phyloP scores from a whole-genome alignment of 164 flowering plant genomes.

The Akebia trifoliata region DNA sequence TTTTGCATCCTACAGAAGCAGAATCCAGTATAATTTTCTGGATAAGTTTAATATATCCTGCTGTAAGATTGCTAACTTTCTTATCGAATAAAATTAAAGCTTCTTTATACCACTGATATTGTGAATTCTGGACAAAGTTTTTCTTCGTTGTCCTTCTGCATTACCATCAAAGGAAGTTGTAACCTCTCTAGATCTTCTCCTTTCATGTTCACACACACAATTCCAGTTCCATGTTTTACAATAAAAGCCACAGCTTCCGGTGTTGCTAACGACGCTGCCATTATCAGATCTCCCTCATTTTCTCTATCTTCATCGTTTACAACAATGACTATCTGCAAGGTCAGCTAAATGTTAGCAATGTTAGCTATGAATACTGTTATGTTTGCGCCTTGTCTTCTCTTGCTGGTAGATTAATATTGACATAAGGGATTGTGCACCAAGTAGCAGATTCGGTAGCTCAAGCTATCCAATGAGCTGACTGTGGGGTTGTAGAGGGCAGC shows the following conservation, averaged over 20 bases:
- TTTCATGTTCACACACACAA: slow-evolving; percentile 94
- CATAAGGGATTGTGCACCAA: too few species aligned
- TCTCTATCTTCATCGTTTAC: slow-evolving; percentile 98
- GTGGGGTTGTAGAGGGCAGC: too few species aligned
- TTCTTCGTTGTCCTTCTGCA: slow-evolving; percentile 69
- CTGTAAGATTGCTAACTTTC: too few species aligned
- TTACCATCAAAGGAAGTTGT: slow-evolving; percentile 82
- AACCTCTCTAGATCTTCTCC: slow-evolving; percentile 79
- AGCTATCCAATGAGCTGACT: too few species aligned
- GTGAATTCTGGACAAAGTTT: slow-evolving; percentile 86
- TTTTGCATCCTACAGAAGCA: slow-evolving; percentile 75
- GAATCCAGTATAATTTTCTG: not conserved
- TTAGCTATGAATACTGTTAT: too few species aligned
- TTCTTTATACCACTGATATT: slow-evolving; percentile 73
- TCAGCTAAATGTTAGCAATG: slow-evolving; percentile 9
- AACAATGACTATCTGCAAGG: slow-evolving; percentile 75
- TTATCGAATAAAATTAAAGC: too few species aligned
- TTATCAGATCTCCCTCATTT: slow-evolving; percentile 92
- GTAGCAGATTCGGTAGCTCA: too few species aligned
- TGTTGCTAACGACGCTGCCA: slow-evolving; percentile 82
- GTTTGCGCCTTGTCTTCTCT: too few species aligned
- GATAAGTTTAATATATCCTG: not conserved
- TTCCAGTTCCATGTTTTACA: slow-evolving; percentile 97
- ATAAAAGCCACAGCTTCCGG: slow-evolving; percentile 93
- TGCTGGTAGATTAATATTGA: too few species aligned